A percentile compares a stretch with the other conserved stretches of the same genome.
Evolutionary conservation across 2,329 filamentous ascomycete species (phyloP).

Genomic region (Clonostachys chloroleuca): DNA sequence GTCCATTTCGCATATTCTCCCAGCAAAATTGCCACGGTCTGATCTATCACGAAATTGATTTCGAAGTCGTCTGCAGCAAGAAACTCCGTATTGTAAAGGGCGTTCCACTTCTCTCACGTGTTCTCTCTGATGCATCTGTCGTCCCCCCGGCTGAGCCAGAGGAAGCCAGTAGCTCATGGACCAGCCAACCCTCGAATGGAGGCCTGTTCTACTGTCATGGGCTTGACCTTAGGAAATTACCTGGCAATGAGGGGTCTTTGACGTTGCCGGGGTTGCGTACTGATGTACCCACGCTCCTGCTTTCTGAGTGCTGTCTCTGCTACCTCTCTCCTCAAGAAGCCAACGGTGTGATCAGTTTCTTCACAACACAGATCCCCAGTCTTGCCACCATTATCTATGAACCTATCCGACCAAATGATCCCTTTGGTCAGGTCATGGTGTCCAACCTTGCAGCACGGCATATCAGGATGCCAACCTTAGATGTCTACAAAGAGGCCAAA

Average conservation of each 20-base stretch:
- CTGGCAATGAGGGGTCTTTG: slow-evolving; percentile 1
- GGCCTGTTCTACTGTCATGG: slow-evolving; percentile 55
- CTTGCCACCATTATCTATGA: slow-evolving; percentile 77
- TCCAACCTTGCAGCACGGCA: slow-evolving; percentile 78
- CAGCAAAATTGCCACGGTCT: slow-evolving; percentile 34
- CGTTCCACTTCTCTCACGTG: slow-evolving; percentile 30
- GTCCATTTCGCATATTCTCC: slow-evolving; percentile 71
- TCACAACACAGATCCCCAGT: slow-evolving; percentile 45
- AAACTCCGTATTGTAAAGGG: slow-evolving; percentile 57
- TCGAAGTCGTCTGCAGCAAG: slow-evolving; percentile 64
- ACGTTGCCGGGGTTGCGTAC: slow-evolving; percentile 37
- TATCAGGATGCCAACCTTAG: slow-evolving; percentile 80
- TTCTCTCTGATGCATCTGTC: slow-evolving; percentile 26
- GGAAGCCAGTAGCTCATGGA: slow-evolving; percentile 31
- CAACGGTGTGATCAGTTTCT: slow-evolving; percentile 59
- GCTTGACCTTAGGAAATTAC: slow-evolving; percentile 64
- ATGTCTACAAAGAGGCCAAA: slow-evolving; percentile 61
- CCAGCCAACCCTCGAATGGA: slow-evolving; percentile 27
- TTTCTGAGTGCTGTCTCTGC: slow-evolving; percentile 94
- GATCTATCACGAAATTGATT: slow-evolving; percentile 91
- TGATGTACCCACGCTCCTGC: slow-evolving; percentile 71
- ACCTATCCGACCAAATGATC: slow-evolving; percentile 75
- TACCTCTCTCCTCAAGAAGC: slow-evolving; percentile 71
- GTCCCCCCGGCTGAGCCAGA: slow-evolving; percentile 1
- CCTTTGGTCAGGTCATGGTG: slow-evolving; percentile 91